These are phyloP conservation scores for Coemansia sp. DNA, from an alignment of 192 early-diverging fungal species.

Conservation along the genomic window DNA sequence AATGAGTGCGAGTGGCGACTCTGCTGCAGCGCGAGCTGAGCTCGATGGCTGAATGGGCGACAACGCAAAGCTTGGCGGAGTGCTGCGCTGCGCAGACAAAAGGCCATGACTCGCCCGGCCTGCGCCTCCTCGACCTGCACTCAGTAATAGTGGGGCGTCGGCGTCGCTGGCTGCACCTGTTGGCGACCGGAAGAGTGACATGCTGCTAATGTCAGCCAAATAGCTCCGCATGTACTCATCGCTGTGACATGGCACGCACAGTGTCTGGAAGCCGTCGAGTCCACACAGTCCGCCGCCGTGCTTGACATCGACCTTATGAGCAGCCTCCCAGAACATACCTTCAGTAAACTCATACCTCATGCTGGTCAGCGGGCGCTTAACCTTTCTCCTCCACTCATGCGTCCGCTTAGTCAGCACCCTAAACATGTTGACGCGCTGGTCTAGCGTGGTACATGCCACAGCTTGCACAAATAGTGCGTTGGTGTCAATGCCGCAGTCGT, in stretches of 20 bases:
- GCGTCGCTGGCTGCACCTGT: background rate
- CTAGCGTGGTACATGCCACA: constrained; percentile 22
- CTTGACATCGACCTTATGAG: constrained; percentile 46
- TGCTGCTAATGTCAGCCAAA: constrained; percentile 21
- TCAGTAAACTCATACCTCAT: constrained; percentile 35
- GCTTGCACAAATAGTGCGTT: constrained; percentile 33
- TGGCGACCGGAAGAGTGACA: constrained; percentile 26
- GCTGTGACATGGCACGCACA: constrained; percentile 51
- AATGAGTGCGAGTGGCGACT: background rate
- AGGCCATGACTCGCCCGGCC: background rate
- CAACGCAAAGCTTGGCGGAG: background rate
- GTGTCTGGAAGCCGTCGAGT: constrained; percentile 45
- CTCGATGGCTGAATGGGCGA: background rate
- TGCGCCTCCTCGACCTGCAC: background rate
- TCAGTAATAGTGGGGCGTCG: background rate
- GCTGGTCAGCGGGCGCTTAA: constrained; percentile 26
- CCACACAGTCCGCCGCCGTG: constrained; percentile 54
- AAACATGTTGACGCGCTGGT: constrained; percentile 21
- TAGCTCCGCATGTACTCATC: constrained; percentile 44
- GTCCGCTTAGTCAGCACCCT: constrained; percentile 21
- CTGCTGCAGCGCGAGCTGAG: background rate
- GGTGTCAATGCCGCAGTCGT: constrained; percentile 38
- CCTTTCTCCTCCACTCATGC: constrained; percentile 40
- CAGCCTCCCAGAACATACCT: constrained; percentile 58
- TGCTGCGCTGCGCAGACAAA: background rate